Base-by-base conservation (phyloP, 345 rosid species). In the Psidium guajava region DNA sequence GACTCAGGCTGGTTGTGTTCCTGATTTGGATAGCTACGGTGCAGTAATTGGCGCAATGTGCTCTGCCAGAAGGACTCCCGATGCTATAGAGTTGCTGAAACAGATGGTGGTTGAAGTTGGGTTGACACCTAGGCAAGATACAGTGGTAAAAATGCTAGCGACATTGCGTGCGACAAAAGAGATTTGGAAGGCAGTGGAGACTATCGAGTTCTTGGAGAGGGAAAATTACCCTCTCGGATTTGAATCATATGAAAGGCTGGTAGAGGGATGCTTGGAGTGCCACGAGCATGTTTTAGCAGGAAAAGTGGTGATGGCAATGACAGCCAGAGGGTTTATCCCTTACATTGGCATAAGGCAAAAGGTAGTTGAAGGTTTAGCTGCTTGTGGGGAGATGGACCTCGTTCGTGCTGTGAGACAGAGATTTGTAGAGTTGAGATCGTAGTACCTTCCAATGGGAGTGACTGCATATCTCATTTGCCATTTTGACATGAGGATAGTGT, bases 11-110 rank as follows among this genome's bases (percentile, higher is more conserved):
- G 95, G 93, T 36, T 95, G 97, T 84, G 82, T 93, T 83, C 96
- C 98, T 87, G 96, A 95, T 91, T 53, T 86, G 84, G 97, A 94
- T 85, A 91, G 98, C 83, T 97, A 92, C 50, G 93, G 93, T 6
- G 87, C 84, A 3, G 88, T 94, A 61, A 91, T 95, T 54, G 85
- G 54, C 32, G 86, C 93, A 11, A 88, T 97, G 92, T 92, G 95
- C 87, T 83, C 57, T 16, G 89, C 88, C 50, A 89, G 95, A 87
- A 95, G 89, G 91, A 92, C 91, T 54, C 87, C n/a, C 59, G 90
- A 91, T 77, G 94, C 94, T 8, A 85, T 94, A 57, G 89, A 92
- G 82, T 85, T 92, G 85, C 84, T 94, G 85, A 94, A 91, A 89
- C 92, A 94, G 86, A 97, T 97, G 99, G 95, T 94, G 90, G 87